Evolutionary conservation across 495 filamentous ascomycete genomes (phyloP), one percentile per base, ranked within the genome.

Genomic region (Aspergillus bridgeri): DNA sequence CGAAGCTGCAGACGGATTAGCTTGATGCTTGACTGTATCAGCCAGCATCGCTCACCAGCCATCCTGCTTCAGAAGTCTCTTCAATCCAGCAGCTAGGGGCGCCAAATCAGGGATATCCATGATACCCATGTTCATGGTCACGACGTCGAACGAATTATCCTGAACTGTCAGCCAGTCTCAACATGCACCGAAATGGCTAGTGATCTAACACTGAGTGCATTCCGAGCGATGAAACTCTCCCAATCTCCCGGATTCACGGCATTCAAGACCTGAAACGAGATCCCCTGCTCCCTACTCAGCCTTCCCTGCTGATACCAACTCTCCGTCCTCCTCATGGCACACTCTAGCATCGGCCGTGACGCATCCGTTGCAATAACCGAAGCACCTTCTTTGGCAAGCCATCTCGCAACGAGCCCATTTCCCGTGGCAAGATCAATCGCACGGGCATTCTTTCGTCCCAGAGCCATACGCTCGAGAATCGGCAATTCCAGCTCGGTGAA

Each of bases 341-440:
- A 27, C 3, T 61, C 53, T 15, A 57, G 24, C 59, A 57, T 53
- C 24, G 51, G 23, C 5, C 17, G 17, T n/a, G 57, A n/a, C 15
- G 49, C 57, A 19, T 59, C 57, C 2, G 54, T 54, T 20, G 59
- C 59, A 6, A 57, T 20, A 6, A 61, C 59, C 8, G 59, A 57
- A 21, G 49, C 54, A 13, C 24, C 48, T 48, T 53, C 33, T 25
- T 49, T 53, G 2, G 59, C 59, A 5, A 61, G 29, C 53, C 53
- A 61, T 6, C 59, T 42, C 25, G 59, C 59, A 8, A 61, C 59
- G 11, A 61, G 49, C 13, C 59, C 59, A 43, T 61, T 61, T 21
- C 59, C 59, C 17, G 59, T 61, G 5, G 53, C 59, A 57, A 61
- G 59, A 20, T 61, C 59, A 20, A 61, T 15, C 2, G 54, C 59